These are phyloP conservation scores for Tephrocybe sp. DNA, from an alignment of 768 basidiomycete genomes.

Conservation along the genomic window DNA sequence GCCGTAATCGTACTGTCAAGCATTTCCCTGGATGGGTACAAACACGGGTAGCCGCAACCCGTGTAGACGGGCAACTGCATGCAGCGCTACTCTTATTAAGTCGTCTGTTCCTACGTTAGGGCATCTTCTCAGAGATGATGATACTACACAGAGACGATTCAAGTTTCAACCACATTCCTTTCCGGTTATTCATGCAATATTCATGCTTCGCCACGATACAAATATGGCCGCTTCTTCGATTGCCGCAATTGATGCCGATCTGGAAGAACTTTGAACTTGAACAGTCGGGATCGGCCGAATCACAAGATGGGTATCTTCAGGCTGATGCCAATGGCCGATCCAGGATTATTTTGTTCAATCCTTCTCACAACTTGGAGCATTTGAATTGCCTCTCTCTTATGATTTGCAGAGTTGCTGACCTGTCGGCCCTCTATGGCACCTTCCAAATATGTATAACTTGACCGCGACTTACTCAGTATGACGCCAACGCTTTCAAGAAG, in stretches of 20 bases:
- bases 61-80: background rate
- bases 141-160: background rate
- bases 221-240: background rate
- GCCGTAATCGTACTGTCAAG: too few species aligned
- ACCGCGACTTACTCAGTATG: background rate
- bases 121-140: background rate
- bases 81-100: background rate
- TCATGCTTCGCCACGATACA: background rate
- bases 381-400: constrained; percentile 3
- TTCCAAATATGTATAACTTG: background rate
- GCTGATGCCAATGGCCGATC: background rate
- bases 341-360: background rate
- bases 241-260: background rate
- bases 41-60: too few species aligned
- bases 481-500: background rate
- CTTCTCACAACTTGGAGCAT: background rate
- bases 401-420: background rate
- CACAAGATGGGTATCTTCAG: background rate
- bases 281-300: background rate
- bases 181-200: background rate
- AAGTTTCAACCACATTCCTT: background rate
- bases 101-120: background rate
- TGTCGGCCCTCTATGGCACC: background rate
- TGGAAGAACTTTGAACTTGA: constrained; percentile 5
- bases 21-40: too few species aligned